Base-by-base conservation (phyloP, 2,329 filamentous ascomycete species). In the Proliferodiscus dingleyae region DNA sequence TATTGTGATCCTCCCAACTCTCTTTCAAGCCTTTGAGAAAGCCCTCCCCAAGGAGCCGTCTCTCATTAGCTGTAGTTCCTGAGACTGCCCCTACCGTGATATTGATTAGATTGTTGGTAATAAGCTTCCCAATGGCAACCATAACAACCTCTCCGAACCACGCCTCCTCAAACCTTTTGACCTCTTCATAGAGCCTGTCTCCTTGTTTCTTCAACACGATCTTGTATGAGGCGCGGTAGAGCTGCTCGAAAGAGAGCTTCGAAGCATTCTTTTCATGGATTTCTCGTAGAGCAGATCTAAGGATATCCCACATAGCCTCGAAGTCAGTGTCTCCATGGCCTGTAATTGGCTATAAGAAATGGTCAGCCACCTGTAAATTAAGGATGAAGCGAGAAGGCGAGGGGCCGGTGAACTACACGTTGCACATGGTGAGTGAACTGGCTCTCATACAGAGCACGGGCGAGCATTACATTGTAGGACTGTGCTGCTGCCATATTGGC, bases 221-320 rank as follows among this genome's bases (percentile, higher is more conserved):
- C 65, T 93, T 91, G 69, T 98, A 98, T 4, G 89, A 87, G 44
- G 87, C 87, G 47, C 93, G 85, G 68, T 98, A 98, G 1, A 98
- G 78, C 61, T 95, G 86, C 66, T 98, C 93, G 70, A 96, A 98
- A 1, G 90, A 95, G 2, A 98, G 78, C 13, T 78, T 76, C 8
- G 89, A 94, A 49, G 89, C 89, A 64, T 95, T 93, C 65, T 94
- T 90, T 47, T 82, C 86, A 69, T 97, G 90, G 41, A 98, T 97
- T 62, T 95, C 87, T 46, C 73, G 75, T 42, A 98, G 78, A 3
- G 91, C 89, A 38, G 81, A 77, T 37, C 82, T 75, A 6, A 98
- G 78, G 36, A 81, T 80, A 11, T 74, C 72, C 93, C 93, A 98
- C 57, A 83, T 87, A 2, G 78, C 73, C n/a, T 95, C 87, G 62